Evolutionary conservation across 2,329 filamentous ascomycete genomes (phyloP), one percentile per base, ranked within the genome.

Genomic region (Trichophyton benhamiae): DNA sequence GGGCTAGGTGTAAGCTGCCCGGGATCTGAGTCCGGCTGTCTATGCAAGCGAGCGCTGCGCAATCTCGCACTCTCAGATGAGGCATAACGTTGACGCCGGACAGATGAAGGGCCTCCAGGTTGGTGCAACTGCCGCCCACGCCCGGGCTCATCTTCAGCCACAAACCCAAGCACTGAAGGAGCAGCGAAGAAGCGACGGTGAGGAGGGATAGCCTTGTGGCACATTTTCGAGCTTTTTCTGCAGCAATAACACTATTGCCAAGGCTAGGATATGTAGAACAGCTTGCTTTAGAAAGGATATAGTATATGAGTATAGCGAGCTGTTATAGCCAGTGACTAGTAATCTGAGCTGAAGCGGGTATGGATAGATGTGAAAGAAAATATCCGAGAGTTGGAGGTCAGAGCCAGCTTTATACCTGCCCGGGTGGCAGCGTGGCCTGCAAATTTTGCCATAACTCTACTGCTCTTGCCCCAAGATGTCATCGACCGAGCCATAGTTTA

Each of bases 1-100:
- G 85, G 82, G 15, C 61, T 61, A 25, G 62, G 65, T 55, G 66
- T 67, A 36, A 8, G 3, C 7, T 52, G 9, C 13, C 13, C 20
- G 5, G 25, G 25, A 2, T 3, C 1, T 5, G 20, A 13, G 20
- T 27, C 46, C 2, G 5, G 11, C 8, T 15, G 22, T 4, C 8
- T 2, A 6, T 15, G 20, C 5, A 15, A 11, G 22, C 13, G 13
- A 22, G 22, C 9, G 20, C 25, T 25, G 46, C 6, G 20, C 9
- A 15, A 11, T 27, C 46, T 52, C 9, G 13, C 20, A 9, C 20
- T 22, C 8, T 9, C 46, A 30, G 22, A 22, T 11, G 46, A 22
- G 20, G 20, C 13, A 38, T 52, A 20, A 1, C 46, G 46, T 5
- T 52, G 20, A 15, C 46, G 46, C 11, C 22, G 46, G 4, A 7